Conservation (phyloP, 345 rosid species). For the Psidium guajava region DNA sequence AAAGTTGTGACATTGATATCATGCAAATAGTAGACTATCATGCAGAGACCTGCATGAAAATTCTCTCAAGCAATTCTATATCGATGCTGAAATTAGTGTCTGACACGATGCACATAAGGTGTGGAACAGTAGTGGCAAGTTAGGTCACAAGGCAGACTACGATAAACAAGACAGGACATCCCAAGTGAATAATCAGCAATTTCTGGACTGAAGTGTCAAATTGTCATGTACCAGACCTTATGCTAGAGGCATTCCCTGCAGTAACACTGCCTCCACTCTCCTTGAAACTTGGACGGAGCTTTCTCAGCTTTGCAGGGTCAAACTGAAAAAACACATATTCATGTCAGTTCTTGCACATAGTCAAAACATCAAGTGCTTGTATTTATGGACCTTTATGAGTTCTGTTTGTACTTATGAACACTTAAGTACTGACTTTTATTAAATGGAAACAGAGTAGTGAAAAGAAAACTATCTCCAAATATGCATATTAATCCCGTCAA, state of each 20-base stretch:
- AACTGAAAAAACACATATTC: constrained; percentile 35
- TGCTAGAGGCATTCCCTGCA: constrained; percentile 97
- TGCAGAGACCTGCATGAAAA: neutral
- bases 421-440: neutral
- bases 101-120: neutral
- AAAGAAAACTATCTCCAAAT: neutral
- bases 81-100: neutral
- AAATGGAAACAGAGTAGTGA: neutral
- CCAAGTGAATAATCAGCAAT: neutral
- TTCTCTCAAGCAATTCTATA: neutral
- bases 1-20: neutral
- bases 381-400: neutral
- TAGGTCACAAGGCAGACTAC: neutral
- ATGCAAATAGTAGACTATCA: neutral
- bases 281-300: constrained; percentile 94
- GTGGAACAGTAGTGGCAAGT: neutral
- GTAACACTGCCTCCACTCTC: constrained; percentile 87
- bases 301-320: constrained; percentile 82
- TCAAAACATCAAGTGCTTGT: neutral
- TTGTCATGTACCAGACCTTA: constrained; percentile 38
- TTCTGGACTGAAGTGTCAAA: neutral
- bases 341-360: neutral
- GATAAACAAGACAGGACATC: neutral
- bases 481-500: neutral
- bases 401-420: neutral